A percentile compares a stretch with the other conserved stretches of the same genome.
Evolutionary conservation across 768 basidiomycete species (phyloP).

Genomic region (Lactarius tabidus): DNA sequence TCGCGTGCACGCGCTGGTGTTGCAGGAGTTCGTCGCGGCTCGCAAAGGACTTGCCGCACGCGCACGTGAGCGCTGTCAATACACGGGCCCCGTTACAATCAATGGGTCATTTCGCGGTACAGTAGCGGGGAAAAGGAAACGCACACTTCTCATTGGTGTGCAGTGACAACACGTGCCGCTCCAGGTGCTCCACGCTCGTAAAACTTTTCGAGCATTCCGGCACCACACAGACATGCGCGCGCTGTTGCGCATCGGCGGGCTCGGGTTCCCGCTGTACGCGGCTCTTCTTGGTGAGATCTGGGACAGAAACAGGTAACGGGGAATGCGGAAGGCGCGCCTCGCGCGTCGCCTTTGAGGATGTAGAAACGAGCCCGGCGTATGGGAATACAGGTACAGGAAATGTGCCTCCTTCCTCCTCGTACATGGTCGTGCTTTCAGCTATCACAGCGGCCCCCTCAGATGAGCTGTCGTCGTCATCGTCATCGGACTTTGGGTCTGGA

Average conservation of each 20-base stretch:
- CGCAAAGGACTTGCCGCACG: constrained; percentile 68
- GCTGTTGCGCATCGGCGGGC: constrained; percentile 32
- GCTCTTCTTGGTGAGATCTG: constrained; percentile 75
- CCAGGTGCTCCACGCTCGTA: constrained; percentile 73
- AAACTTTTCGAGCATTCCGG: constrained; percentile 77
- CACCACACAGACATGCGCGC: constrained; percentile 63
- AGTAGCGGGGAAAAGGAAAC: constrained; percentile 30
- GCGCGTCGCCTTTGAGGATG: neutral
- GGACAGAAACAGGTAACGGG: constrained; percentile 58
- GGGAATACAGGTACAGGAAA: neutral
- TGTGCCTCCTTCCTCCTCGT: neutral
- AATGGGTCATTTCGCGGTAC: neutral
- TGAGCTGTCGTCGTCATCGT: no score
- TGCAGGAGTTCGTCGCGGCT: constrained; percentile 74
- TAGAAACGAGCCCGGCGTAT: neutral
- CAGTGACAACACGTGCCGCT: constrained; percentile 73
- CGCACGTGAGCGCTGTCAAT: constrained; percentile 52
- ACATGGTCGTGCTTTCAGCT: no score
- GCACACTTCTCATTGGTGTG: constrained; percentile 83
- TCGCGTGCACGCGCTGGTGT: constrained; percentile 59
- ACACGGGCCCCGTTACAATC: no score
- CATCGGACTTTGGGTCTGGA: no score
- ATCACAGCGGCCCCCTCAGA: neutral
- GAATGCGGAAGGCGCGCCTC: neutral
- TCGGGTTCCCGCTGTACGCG: constrained; percentile 69